These are phyloP conservation scores for Pelargonium hybrid DNA, from an alignment of 441 rosid genomes.

Conservation along the genomic window DNA sequence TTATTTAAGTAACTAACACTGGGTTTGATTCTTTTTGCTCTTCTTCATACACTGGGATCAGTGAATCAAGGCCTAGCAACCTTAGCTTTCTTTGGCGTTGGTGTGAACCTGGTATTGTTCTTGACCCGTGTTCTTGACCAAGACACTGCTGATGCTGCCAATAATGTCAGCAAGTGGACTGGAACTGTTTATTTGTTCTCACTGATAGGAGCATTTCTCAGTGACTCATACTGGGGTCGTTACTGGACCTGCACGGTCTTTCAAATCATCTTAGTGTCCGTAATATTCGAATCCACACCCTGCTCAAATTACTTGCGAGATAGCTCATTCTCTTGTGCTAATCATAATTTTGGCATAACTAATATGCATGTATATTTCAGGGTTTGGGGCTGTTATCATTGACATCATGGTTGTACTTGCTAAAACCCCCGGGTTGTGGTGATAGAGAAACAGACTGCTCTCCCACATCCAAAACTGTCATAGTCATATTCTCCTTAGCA, in stretches of 20 bases:
- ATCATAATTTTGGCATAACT: too few relatives aligned
- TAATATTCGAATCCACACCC: slow-evolving; percentile 19
- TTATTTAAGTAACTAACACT: too few relatives aligned
- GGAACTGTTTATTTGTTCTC: slow-evolving; percentile 97
- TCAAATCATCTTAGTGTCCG: slow-evolving; percentile 86
- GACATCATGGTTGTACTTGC: slow-evolving; percentile 58
- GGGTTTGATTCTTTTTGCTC: too few relatives aligned
- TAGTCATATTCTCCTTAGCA: slow-evolving; percentile 67
- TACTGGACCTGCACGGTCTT: slow-evolving; percentile 93
- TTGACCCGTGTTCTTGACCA: slow-evolving; percentile 88
- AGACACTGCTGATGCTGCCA: slow-evolving; percentile 91
- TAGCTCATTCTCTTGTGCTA: too few relatives aligned
- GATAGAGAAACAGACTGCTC: slow-evolving; percentile 51
- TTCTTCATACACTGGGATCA: slow-evolving; percentile 20
- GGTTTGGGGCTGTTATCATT: slow-evolving; percentile 62
- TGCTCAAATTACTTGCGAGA: neutral
- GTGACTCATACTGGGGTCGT: slow-evolving; percentile 97
- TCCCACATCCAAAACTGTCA: slow-evolving; percentile 45
- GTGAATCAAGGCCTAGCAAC: slow-evolving; percentile 97
- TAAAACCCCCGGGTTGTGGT: slow-evolving; percentile 78
- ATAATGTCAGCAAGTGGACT: slow-evolving; percentile 99
- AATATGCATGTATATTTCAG: slow-evolving; percentile 23
- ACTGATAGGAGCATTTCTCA: slow-evolving; percentile 85
- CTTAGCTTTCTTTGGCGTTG: slow-evolving; percentile 94
- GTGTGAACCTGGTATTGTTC: slow-evolving; percentile 88